Conservation (phyloP, 2,329 filamentous ascomycete species). For the Epicoccum sorghinum region DNA sequence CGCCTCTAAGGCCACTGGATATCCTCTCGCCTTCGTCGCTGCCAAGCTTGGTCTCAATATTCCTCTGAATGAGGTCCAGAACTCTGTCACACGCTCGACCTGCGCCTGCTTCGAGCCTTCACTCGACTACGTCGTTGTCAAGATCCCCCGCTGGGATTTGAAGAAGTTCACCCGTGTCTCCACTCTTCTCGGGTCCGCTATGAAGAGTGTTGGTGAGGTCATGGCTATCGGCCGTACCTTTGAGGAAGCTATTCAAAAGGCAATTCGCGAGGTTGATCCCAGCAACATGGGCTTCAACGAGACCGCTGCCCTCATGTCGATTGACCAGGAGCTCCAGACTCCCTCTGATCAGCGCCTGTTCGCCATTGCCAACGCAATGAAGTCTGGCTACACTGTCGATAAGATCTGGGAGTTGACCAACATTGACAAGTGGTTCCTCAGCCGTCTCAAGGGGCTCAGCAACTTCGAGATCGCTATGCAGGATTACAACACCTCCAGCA, state of each 20-base stretch:
- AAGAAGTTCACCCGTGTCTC: constrained; percentile 99
- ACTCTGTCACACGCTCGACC: constrained; percentile 93
- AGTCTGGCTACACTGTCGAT: constrained; percentile 88
- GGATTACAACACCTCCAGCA: constrained; percentile 69
- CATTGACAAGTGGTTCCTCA: constrained; percentile 98
- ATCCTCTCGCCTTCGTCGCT: constrained; percentile 93
- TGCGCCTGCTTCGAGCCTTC: constrained; percentile 99
- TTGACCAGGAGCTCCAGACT: constrained; percentile 94
- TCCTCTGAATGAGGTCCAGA: constrained; percentile 93
- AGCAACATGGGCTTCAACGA: constrained; percentile 95
- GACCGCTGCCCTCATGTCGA: constrained; percentile 84
- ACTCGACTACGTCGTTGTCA: constrained; percentile 96
- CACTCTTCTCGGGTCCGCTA: constrained; percentile 92
- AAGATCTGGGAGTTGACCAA: constrained; percentile 98
- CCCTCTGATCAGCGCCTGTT: constrained; percentile 97
- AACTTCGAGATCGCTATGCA: constrained; percentile 85
- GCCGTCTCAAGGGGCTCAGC: constrained; percentile 86
- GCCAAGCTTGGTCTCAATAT: constrained; percentile 96
- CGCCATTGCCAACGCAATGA: constrained; percentile 97
- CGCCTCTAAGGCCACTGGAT: constrained; percentile 96
- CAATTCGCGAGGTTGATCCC: constrained; percentile 92
- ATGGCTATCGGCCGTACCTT: constrained; percentile 98
- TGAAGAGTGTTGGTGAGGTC: constrained; percentile 99
- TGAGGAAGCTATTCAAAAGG: constrained; percentile 98
- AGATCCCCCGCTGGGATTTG: constrained; percentile 98